Evolutionary conservation across 805 yeast genomes (phyloP), one percentile per base, ranked within the genome.

Genomic region (Wickerhamiella brachini): DNA sequence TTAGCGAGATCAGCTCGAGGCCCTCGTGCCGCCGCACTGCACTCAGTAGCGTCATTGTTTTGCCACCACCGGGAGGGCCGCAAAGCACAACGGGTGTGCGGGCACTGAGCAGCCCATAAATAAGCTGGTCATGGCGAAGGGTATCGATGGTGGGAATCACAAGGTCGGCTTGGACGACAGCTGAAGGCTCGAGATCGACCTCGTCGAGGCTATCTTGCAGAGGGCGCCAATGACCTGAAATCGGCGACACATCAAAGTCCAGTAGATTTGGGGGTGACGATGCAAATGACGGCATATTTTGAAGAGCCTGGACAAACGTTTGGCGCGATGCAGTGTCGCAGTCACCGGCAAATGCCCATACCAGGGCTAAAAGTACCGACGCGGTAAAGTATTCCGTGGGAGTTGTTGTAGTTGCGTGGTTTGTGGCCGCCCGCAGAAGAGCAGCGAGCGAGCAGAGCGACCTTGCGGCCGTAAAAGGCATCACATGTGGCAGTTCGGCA

Each of bases 31-130:
- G 71, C 45, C 85, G 68, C 42, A 90, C 62, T 0, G 87, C 80
- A 46, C 81, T 78, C 56, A 85, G 73, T 18, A 90, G 66, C 0
- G 89, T 80, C 97, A 90, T 89, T 0, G 97, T 89, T 62, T 90
- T 90, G 52, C 97, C 97, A 0, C 96, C 83, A 3, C 97, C 97
- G 0, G 97, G 97, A 0, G 97, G 97, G 2, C 97, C 97, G 66
- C 95, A 87, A 21, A 90, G 70, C 24, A 90, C 70, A 17, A 86
- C 63, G 0, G 94, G 78, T 41, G 68, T 68, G 50, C 76, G 81
- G 45, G 77, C 76, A 34, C 71, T 69, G 38, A 89, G 59, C 1
- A 84, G 63, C 0, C 80, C 69, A 50, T 73, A 75, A 1, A 90
- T 71, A 10, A 85, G 59, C 1, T 68, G 62, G 53, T 85, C 90